Evolutionary conservation across 768 basidiomycete genomes (phyloP).

Genomic region (Russula earlei): DNA sequence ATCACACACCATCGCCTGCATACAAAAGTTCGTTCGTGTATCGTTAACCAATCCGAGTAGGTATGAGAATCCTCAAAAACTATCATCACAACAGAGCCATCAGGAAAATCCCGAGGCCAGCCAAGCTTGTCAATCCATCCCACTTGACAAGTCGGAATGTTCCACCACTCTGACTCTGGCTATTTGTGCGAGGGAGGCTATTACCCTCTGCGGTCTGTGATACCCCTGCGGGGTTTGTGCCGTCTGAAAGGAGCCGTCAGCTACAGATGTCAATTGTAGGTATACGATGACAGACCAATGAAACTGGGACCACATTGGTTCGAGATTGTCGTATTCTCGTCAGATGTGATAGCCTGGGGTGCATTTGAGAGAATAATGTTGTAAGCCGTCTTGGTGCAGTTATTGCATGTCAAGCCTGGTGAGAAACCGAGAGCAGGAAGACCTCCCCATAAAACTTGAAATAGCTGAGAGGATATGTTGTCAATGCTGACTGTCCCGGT

Average conservation of each 20-base stretch:
- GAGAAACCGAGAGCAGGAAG: neutral
- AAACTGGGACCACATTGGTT: conserved; percentile 27
- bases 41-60: neutral
- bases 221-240: conserved; percentile 23
- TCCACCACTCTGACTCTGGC: neutral
- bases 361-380: conserved; percentile 22
- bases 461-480: neutral
- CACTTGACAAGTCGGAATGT: neutral
- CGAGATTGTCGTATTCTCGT: conserved; percentile 16
- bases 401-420: conserved; percentile 25
- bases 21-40: too few relatives aligned
- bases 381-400: conserved; percentile 29
- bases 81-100: neutral
- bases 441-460: conserved; percentile 8
- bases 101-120: neutral
- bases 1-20: too few relatives aligned
- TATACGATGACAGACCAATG: conserved; percentile 21
- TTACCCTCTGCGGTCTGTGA: conserved; percentile 20
- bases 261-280: neutral
- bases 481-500: conserved; percentile 8
- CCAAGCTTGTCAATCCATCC: neutral
- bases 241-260: conserved; percentile 21
- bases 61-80: neutral
- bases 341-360: conserved; percentile 20
- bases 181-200: neutral